Conservation (phyloP, 1,284 basidiomycete species). For the Ganoderma leucocontextum region DNA sequence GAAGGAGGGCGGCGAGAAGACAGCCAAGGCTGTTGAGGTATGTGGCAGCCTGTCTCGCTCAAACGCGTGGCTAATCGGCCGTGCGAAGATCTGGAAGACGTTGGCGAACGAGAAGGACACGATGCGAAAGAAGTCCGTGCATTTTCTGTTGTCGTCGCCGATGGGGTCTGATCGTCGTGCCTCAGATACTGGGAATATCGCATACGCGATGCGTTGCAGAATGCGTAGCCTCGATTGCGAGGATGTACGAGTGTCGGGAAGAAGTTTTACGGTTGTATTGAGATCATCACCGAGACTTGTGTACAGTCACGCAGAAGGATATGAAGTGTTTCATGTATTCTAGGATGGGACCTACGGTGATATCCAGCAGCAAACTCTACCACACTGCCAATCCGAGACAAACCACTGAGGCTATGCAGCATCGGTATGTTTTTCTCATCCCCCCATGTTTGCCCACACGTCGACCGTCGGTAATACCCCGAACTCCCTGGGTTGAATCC, state of each 20-base stretch:
- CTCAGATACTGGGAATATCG: slow-evolving; percentile 53
- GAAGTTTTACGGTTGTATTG: neutral
- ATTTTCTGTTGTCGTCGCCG: neutral
- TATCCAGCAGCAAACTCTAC: neutral
- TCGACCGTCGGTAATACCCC: neutral
- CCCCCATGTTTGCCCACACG: neutral
- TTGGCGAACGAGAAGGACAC: slow-evolving; percentile 78
- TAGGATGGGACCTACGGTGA: neutral
- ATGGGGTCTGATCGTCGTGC: neutral
- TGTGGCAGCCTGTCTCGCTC: neutral
- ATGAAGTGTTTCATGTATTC: slow-evolving; percentile 4
- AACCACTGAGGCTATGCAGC: neutral
- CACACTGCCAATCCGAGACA: neutral
- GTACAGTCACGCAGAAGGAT: neutral
- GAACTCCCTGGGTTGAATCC: neutral
- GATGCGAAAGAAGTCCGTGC: slow-evolving; percentile 78
- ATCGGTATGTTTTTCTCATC: slow-evolving; percentile 4
- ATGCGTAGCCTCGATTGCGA: slow-evolving; percentile 7
- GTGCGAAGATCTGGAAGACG: slow-evolving; percentile 65
- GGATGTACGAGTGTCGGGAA: slow-evolving; percentile 12
- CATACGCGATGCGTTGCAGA: slow-evolving; percentile 49
- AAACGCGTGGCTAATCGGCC: slow-evolving; percentile 27
- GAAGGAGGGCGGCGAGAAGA: slow-evolving; percentile 56
- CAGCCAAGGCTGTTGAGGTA: slow-evolving; percentile 61
- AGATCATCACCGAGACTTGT: neutral